Evolutionary conservation across 2,329 filamentous ascomycete species (phyloP).

Genomic region (Paraphoma sp.): DNA sequence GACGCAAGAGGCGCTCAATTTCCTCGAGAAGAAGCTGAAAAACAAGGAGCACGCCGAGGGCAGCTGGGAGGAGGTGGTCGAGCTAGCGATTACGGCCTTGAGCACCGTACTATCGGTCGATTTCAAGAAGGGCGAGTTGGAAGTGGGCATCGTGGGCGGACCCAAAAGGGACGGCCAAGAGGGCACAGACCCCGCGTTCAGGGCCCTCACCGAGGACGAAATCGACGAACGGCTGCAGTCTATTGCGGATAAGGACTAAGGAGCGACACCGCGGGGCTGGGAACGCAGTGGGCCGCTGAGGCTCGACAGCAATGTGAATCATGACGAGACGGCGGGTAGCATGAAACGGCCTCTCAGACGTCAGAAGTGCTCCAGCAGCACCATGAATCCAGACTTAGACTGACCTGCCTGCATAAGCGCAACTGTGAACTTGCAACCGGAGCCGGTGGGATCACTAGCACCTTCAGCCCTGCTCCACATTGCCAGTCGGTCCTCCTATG

Average conservation of each 20-base stretch:
- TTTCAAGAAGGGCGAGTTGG: constrained; percentile 99
- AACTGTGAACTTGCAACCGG: constrained; percentile 35
- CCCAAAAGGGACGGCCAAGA: constrained; percentile 83
- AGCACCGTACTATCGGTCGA: constrained; percentile 98
- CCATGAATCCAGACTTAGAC: constrained; percentile 42
- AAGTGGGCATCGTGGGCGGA: constrained; percentile 95
- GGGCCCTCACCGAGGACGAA: constrained; percentile 92
- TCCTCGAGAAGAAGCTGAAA: constrained; percentile 99
- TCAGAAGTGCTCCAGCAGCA: constrained; percentile 33
- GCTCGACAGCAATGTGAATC: constrained; percentile 27
- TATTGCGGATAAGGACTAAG: constrained; percentile 97
- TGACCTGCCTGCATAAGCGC: constrained; percentile 42
- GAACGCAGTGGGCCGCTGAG: constrained; percentile 31
- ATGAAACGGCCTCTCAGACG: constrained; percentile 37
- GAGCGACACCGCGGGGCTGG: constrained; percentile 27
- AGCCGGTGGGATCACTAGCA: constrained; percentile 16
- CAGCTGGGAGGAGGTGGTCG: constrained; percentile 95
- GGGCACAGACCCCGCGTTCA: constrained; percentile 79
- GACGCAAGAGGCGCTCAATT: constrained; percentile 98
- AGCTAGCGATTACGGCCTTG: constrained; percentile 92
- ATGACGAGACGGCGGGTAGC: constrained; percentile 34
- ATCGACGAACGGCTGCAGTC: constrained; percentile 98
- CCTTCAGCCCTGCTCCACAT: constrained; percentile 43
- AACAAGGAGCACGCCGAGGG: constrained; percentile 96
- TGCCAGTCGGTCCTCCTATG: constrained; percentile 40